Base-by-base conservation (phyloP, 1,139 yeast species). In the Meyerozyma athensensis region DNA sequence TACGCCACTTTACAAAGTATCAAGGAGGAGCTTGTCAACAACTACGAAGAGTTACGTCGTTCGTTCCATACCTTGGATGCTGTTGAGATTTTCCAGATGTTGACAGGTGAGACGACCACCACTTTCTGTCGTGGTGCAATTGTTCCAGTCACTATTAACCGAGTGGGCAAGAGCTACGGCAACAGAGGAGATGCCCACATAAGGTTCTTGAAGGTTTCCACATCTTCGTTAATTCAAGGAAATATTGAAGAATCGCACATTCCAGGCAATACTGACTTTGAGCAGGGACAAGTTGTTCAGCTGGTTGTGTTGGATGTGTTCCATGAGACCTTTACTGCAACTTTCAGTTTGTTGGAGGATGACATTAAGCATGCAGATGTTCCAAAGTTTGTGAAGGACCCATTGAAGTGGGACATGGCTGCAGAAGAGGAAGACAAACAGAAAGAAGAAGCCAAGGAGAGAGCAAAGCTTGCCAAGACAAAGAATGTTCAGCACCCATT, bases 401-500 rank as follows among this genome's bases (percentile, higher is more conserved):
- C 79, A 9, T 72, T 74, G 14, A 75, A 82, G 48, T 92, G 99
- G 99, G 89, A 92, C 55, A 70, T 79, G 45, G 79, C 68, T 13
- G 86, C 89, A 23, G 97, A 92, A 60, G 73, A 72, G 38, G 68
- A 63, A 16, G 97, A 92, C 56, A 59, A 65, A 23, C 74, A 68
- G 38, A 67, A 62, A 35, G 90, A 82, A 51, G 63, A 67, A 41
- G 77, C 78, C 24, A 75, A 74, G 41, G 79, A 74, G 56, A 72
- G 81, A 47, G 79, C 78, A 46, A 67, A 83, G 53, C 59, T 62
- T 36, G 71, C 74, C 9, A 68, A 64, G 45, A 63, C 70, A n/a
- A 74, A 96, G 56, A 84, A 86, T 46, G 77, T 92, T 50, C 94
- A 89, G 56, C 99, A 92, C 66, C 96, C 97, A 33, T 76, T 85